Evolutionary conservation across 805 yeast genomes (phyloP), one percentile per base, ranked within the genome.

Genomic region (Brettanomyces bruxellensis): DNA sequence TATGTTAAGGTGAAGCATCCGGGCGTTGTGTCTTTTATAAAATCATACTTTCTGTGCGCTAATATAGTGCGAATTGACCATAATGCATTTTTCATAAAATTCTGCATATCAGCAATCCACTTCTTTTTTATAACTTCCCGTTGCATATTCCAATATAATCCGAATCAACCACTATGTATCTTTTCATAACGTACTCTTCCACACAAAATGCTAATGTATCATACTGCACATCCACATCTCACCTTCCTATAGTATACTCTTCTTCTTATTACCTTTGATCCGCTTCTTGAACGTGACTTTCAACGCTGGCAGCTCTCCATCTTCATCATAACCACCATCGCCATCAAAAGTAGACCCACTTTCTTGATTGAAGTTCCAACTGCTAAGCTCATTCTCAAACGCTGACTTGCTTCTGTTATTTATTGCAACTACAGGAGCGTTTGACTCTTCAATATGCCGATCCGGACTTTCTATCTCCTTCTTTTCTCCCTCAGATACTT

Each of bases 301-400:
- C 3, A 42, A n/a, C n/a, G 41, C 41, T 9, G 43, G 25, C 5
- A 34, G 12, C 30, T 34, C 25, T 34, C 41, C 48, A 5, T 51
- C 47, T 4, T 41, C 52, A 25, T 40, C 51, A 25, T 36, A 47
- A 11, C 41, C 47, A 11, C 45, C 39, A 25, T 43, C 43, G 5
- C 47, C 47, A 3, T 30, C 44, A 4, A 7, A 18, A 9, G n/a
- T 11, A 25, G n/a, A 8, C 18, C 9, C 44, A 13, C 47, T 25
- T 25, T 53, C 57, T 43, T 55, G 55, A 4, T 24, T 41, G 5
- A 64, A 13, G 14, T 59, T 51, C 70, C 69, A 66, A 6, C 47
- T 48, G 25, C 50, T 58, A 1, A 52, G 42, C 34, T 65, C 69
- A 8, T 41, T 12, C 13, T 60, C 55, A 11, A 55, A 52, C 1